Base-by-base conservation (phyloP, 2,329 filamentous ascomycete genomes). In the Colletotrichum navitas region DNA sequence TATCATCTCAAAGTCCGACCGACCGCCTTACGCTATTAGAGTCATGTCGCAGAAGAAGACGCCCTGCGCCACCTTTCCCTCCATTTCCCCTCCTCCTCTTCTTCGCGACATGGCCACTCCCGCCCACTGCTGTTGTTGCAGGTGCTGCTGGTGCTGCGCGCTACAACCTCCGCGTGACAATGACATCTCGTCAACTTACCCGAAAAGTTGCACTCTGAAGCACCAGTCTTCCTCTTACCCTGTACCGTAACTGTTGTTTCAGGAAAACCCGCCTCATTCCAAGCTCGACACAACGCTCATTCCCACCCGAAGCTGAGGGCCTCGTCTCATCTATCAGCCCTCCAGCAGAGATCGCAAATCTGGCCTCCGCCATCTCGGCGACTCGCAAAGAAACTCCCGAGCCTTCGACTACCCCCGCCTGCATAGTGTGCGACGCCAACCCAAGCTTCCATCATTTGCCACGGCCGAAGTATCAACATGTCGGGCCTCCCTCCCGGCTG, bases 401-500 rank as follows among this genome's bases (percentile, higher is more conserved):
- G 14, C 0, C 16, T n/a, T 21, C 54, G 26, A 66, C 18, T 7
- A 36, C 43, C 14, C 16, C 41, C 5, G 7, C 39, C 21, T 45
- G 29, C 29, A 5, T 36, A 21, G 47, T 43, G 26, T n/a, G 18
- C 26, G 10, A 12, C 49, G 10, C 36, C 24, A 26, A 58, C 16
- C 18, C 43, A 5, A 24, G 14, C 52, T 2, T 26, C 24, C 43
- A 39, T 18, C 21, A n/a, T n/a, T 24, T 4, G 29, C 39, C 32
- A 47, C 64, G n/a, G 5, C 6, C 26, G 14, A 14, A 62, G 5
- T 36, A 32, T 12, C 41, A 72, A 29, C 76, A 84, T 85, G 83
- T 73, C 81, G 5, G 80, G 78, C 60, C 84, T 90, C 41, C 87
- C 87, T 2, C 80, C 83, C 10, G 85, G 86, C 66, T 90, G 88